These are phyloP conservation scores for Pulveroboletus sp. DNA, from an alignment of 768 basidiomycete genomes.

Conservation along the genomic window DNA sequence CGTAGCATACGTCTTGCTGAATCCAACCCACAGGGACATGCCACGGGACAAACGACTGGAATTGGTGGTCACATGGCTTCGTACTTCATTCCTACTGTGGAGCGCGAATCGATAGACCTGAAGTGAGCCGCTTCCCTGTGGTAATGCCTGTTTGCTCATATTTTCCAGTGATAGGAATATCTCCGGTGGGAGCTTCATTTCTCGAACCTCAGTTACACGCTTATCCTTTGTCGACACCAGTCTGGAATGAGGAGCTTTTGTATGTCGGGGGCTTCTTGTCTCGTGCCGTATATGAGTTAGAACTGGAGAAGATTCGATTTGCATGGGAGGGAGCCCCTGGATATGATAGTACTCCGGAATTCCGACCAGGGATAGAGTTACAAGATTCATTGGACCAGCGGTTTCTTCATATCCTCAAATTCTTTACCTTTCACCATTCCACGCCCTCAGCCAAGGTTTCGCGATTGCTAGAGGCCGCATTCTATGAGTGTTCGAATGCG, in stretches of 20 bases:
- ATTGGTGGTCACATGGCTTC: not conserved
- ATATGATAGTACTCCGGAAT: too few relatives aligned
- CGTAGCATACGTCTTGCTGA: not conserved
- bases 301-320: not conserved
- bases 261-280: not conserved
- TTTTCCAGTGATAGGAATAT: not conserved
- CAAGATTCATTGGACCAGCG: not conserved
- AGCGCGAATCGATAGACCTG: not conserved
- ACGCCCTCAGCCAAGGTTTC: constrained; percentile 81
- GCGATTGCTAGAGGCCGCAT: constrained; percentile 62
- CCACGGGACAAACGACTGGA: not conserved
- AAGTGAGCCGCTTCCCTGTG: not conserved
- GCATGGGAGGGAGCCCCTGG: not conserved
- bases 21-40: not conserved
- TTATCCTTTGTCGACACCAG: not conserved
- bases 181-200: not conserved
- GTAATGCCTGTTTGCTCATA: too few relatives aligned
- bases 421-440: constrained; percentile 9
- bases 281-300: not conserved
- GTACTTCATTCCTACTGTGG: not conserved
- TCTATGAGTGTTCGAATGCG: constrained; percentile 57
- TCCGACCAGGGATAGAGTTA: too few relatives aligned
- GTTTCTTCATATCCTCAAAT: constrained; percentile 5
- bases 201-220: too few relatives aligned
- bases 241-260: not conserved